Evolutionary conservation across 345 rosid genomes (phyloP).

Genomic region (Atalantia buxifolia): DNA sequence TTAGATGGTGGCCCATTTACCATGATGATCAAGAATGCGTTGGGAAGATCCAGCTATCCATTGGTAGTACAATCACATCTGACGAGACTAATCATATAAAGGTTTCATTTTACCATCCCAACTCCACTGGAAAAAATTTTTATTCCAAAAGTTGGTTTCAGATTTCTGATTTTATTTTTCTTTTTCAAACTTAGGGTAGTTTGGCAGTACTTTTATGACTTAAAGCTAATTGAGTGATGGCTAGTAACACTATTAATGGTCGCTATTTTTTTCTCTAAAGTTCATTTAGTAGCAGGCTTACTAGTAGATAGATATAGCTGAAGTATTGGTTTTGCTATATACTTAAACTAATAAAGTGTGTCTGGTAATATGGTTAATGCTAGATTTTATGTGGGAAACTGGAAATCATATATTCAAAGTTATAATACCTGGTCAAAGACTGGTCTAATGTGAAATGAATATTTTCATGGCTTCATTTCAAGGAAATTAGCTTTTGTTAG

Average conservation of each 20-base stretch:
- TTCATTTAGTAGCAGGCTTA: not conserved
- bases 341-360: not conserved
- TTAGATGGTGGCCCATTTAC: conserved; percentile 86
- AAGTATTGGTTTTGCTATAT: not conserved
- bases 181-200: not conserved
- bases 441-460: no score
- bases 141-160: not conserved
- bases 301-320: not conserved
- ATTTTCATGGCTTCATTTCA: no score
- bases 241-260: not conserved
- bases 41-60: conserved; percentile 87
- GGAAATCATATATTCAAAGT: not conserved
- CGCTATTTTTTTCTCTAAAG: not conserved
- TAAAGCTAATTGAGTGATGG: not conserved
- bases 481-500: not conserved
- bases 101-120: conserved; percentile 35
- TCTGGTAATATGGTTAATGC: not conserved
- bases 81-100: conserved; percentile 75
- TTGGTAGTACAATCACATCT: conserved; percentile 59
- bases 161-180: not conserved
- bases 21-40: conserved; percentile 93
- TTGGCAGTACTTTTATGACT: not conserved
- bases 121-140: conserved; percentile 2
- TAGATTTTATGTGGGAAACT: not conserved
- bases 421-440: no score